Conservation (phyloP, 352 stramenopile genomes). For the Globisporangium alternatum region DNA sequence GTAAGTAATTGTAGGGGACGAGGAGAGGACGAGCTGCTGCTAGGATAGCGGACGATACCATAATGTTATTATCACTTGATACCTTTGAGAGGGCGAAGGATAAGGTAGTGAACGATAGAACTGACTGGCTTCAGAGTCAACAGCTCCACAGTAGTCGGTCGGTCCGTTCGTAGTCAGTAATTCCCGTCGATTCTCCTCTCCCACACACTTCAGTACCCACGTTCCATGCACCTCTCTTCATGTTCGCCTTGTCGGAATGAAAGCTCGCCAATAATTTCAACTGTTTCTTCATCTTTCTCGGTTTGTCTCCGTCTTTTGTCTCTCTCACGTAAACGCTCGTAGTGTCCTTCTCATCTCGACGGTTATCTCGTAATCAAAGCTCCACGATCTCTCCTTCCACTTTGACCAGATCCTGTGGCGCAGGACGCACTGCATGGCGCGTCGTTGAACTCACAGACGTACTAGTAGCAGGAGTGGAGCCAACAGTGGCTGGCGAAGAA, state of each 20-base stretch:
- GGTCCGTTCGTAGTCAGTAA: too few relatives aligned
- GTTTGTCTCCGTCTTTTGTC: not conserved
- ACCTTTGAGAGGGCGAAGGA: not conserved
- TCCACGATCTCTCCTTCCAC: slow-evolving; percentile 66
- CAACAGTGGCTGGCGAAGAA: not conserved
- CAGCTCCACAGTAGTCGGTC: too few relatives aligned
- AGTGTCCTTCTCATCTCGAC: not conserved
- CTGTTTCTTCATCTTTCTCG: not conserved
- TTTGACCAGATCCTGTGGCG: slow-evolving; percentile 45
- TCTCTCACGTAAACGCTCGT: slow-evolving; percentile 1
- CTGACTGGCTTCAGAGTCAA: not conserved
- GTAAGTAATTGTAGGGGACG: slow-evolving; percentile 2
- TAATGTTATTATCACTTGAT: slow-evolving; percentile 8
- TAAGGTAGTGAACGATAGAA: not conserved
- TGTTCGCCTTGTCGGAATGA: not conserved
- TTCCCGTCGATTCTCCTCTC: not conserved
- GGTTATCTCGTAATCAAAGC: slow-evolving; percentile 23
- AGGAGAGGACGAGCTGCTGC: not conserved
- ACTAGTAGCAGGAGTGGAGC: not conserved
- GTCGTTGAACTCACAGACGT: not conserved
- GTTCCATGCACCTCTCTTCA: not conserved
- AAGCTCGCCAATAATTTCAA: slow-evolving; percentile 14
- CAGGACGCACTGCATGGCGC: slow-evolving; percentile 20
- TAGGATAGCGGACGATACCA: not conserved
- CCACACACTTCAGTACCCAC: not conserved